These are phyloP conservation scores for Chenopodium album DNA, from an alignment of 148 eudicot genomes.

Conservation along the genomic window DNA sequence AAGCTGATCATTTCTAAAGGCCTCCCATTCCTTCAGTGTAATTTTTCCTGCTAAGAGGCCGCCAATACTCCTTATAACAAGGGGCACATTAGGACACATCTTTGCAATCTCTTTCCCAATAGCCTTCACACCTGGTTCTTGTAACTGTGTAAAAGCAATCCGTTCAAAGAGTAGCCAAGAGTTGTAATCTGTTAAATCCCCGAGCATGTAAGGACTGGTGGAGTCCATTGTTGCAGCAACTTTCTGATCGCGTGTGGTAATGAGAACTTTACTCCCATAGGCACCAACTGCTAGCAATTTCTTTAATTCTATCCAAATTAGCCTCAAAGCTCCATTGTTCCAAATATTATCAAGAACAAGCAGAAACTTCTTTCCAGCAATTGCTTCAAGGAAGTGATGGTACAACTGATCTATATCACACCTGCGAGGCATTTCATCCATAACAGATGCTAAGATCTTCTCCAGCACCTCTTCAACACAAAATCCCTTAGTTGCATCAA, in stretches of 20 bases:
- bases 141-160: background rate
- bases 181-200: slow-evolving; percentile 1
- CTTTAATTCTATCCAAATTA: background rate
- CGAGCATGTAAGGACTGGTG: background rate
- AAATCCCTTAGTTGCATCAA: background rate
- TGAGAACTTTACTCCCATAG: background rate
- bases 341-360: slow-evolving; percentile 20
- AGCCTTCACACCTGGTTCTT: background rate
- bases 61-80: slow-evolving; percentile 1
- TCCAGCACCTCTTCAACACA: background rate
- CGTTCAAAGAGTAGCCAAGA: background rate
- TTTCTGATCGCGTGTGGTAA: background rate
- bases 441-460: background rate
- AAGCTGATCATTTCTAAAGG: slow-evolving; percentile 3
- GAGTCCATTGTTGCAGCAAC: background rate
- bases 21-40: background rate
- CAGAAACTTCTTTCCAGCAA: background rate
- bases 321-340: background rate
- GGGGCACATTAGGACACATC: slow-evolving; percentile 9
- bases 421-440: background rate
- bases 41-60: background rate
- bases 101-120: slow-evolving; percentile 1
- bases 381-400: background rate
- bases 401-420: background rate
- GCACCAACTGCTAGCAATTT: background rate